phyloP scores from a whole-genome alignment of 768 basidiomycete genomes.

The Tulasnella sp. region DNA sequence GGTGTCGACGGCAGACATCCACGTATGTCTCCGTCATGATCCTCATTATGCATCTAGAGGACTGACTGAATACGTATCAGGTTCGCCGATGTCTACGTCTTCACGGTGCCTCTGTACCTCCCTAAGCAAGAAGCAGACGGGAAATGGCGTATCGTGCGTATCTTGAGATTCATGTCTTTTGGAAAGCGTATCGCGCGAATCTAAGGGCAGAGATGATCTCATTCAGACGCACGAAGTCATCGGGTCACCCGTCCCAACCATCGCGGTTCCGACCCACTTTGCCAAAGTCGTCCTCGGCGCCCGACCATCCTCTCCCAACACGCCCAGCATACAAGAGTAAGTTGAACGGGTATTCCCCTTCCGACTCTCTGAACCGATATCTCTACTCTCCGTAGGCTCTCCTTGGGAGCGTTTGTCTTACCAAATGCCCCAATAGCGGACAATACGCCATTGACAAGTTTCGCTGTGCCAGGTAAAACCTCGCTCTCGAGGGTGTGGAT shows the following conservation, averaged over 20 bases:
- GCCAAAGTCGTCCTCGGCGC: slow-evolving; percentile 87
- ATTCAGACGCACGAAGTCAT: slow-evolving; percentile 86
- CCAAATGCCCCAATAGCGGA: slow-evolving; percentile 92
- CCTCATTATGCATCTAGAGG: not conserved
- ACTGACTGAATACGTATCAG: not conserved
- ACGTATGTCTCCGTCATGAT: slow-evolving; percentile 21
- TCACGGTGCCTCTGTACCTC: slow-evolving; percentile 94
- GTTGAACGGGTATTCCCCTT: not conserved
- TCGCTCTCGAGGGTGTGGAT: not conserved
- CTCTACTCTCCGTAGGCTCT: slow-evolving; percentile 29
- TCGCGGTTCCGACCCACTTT: slow-evolving; percentile 94
- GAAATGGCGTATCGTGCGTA: slow-evolving; percentile 87
- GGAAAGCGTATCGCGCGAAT: too few relatives aligned
- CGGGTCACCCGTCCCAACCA: slow-evolving; percentile 70
- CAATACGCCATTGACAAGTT: slow-evolving; percentile 63
- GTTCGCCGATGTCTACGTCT: slow-evolving; percentile 93
- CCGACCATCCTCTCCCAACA: slow-evolving; percentile 59
- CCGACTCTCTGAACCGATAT: not conserved
- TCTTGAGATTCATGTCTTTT: not conserved
- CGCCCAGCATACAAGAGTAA: slow-evolving; percentile 51
- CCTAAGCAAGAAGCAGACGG: slow-evolving; percentile 78
- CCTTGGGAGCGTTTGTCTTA: slow-evolving; percentile 88
- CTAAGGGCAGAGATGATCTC: too few relatives aligned
- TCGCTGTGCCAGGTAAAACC: slow-evolving; percentile 65
- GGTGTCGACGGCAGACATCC: slow-evolving; percentile 83